Evolutionary conservation across 345 rosid species (phyloP), one percentile per base, ranked within the genome.

Genomic region (Brassica rapa): DNA sequence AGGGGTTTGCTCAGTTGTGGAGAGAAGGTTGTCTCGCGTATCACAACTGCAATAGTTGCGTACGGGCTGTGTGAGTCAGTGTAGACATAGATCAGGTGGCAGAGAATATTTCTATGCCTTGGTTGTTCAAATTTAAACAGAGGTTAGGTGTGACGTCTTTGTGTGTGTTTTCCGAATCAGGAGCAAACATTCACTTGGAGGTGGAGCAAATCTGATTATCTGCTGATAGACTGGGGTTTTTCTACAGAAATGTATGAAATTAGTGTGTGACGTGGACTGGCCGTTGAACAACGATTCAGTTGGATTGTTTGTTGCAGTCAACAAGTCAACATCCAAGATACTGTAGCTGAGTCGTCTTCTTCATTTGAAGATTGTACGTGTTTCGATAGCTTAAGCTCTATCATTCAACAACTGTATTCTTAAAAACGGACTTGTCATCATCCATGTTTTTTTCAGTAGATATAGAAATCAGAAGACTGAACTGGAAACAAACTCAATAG

Each of bases 401-500:
- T 19, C 21, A 19, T 19, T 19, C 21, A 19, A 19, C 21, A 19
- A 19, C 21, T 19, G 21, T 19, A 19, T 19, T 29, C 70, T 37
- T 75, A 15, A 6, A 3, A 43, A 73, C 16, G 6, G 39, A 37
- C 35, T 71, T 30, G 11, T 12, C 51, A 53, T 24, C 37, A 46
- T 70, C 8, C 57, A 41, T 27, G 29, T 64, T 7, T 0, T 43
- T 46, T 21, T 60, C 87, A 86, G 88, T 82, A 49, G 64, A 3
- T 81, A 55, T 41, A 83, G 63, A 27, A 80, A 77, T 21, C 78
- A 73, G 27, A 33, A 65, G 30, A 70, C n/a, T 23, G 98, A 92
- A 80, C 61, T 78, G 37, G 87, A 88, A 86, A 94, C 98, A 4
- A 94, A 92, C 75, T 68, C 86, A 11, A 78, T 89, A 0, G 98